These are phyloP conservation scores for Tricholoma sp. DNA, from an alignment of 768 basidiomycete genomes.

Conservation along the genomic window DNA sequence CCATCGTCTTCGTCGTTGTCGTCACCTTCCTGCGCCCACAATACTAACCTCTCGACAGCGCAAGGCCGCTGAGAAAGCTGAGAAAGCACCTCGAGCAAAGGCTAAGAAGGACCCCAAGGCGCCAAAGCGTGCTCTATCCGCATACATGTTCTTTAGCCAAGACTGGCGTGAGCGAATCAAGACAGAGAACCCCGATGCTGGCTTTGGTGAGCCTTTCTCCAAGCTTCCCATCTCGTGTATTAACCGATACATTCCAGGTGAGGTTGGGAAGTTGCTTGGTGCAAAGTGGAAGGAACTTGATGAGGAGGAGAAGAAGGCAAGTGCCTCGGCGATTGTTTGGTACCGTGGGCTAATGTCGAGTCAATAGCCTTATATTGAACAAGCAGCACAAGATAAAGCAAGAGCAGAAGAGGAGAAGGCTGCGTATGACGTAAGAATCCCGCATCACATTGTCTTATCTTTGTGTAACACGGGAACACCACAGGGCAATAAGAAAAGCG, in stretches of 20 bases:
- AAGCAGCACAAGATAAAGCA: constrained; percentile 82
- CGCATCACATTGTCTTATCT: constrained; percentile 1
- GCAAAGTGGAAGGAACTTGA: constrained; percentile 96
- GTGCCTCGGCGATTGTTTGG: constrained; percentile 11
- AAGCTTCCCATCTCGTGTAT: not conserved
- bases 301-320: constrained; percentile 87
- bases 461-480: not conserved
- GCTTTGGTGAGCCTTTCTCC: constrained; percentile 65
- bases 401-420: constrained; percentile 80
- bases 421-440: constrained; percentile 38
- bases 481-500: constrained; percentile 22
- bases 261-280: constrained; percentile 92
- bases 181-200: constrained; percentile 90
- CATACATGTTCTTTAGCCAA: constrained; percentile 99
- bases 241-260: constrained; percentile 43
- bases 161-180: constrained; percentile 96
- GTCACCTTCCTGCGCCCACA: not conserved
- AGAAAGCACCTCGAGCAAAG: constrained; percentile 48
- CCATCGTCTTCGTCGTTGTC: not conserved
- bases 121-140: constrained; percentile 90
- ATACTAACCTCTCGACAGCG: constrained; percentile 36
- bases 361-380: constrained; percentile 77
- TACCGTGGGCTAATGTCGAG: constrained; percentile 4
- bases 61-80: constrained; percentile 72
- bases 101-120: constrained; percentile 76